These are phyloP conservation scores for Fulvia fulva DNA, from an alignment of 2,329 filamentous ascomycete species.

Conservation along the genomic window DNA sequence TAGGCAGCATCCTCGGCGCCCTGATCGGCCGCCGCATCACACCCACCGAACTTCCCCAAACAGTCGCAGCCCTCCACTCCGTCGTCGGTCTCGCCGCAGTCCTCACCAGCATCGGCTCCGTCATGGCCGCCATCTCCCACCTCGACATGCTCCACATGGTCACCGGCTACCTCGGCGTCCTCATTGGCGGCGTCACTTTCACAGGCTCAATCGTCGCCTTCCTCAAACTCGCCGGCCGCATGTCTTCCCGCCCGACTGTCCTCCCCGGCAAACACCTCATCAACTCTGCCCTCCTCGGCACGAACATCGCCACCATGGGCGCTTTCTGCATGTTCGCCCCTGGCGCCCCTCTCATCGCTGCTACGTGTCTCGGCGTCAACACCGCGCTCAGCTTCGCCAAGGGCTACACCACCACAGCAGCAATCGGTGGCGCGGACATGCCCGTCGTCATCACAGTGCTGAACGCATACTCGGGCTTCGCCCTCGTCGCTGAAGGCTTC, in stretches of 20 bases:
- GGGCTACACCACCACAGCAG: conserved; percentile 81
- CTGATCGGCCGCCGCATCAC: conserved; percentile 83
- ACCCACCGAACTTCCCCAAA: conserved; percentile 82
- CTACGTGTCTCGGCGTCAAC: conserved; percentile 71
- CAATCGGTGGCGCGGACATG: conserved; percentile 93
- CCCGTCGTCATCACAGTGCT: conserved; percentile 86
- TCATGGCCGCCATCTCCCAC: conserved; percentile 64
- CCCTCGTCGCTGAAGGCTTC: conserved; percentile 82
- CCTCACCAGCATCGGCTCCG: conserved; percentile 80
- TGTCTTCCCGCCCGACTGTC: conserved; percentile 71
- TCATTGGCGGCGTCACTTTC: conserved; percentile 81
- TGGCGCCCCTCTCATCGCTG: conserved; percentile 72
- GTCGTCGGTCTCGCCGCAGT: conserved; percentile 87
- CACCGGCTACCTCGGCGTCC: conserved; percentile 77
- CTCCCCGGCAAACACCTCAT: conserved; percentile 71
- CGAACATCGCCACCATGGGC: conserved; percentile 78
- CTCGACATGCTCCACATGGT: conserved; percentile 77
- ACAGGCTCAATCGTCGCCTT: conserved; percentile 89
- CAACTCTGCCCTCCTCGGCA: conserved; percentile 69
- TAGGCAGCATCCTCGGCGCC: conserved; percentile 66
- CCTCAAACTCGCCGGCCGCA: conserved; percentile 75
- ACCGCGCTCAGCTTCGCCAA: conserved; percentile 76
- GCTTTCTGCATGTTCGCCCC: conserved; percentile 79
- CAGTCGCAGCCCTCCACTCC: conserved; percentile 82
- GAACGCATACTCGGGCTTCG: conserved; percentile 88